These are phyloP conservation scores for Chenopodium quinoa DNA, from an alignment of 148 eudicot genomes.

Conservation along the genomic window DNA sequence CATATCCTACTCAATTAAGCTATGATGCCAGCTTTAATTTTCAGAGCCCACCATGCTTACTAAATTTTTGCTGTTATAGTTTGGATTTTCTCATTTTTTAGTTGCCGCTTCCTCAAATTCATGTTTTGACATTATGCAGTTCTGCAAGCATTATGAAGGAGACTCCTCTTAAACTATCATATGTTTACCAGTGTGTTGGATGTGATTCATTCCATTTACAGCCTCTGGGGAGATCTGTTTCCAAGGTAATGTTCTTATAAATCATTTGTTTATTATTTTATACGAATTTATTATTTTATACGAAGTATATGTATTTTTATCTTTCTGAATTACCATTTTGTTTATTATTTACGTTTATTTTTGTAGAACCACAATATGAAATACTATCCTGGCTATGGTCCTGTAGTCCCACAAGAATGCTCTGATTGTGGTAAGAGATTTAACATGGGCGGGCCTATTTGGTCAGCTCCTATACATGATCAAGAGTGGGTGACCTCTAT, in stretches of 20 bases:
- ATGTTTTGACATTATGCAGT: slow-evolving; percentile 40
- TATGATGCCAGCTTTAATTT: neutral
- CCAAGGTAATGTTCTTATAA: slow-evolving; percentile 57
- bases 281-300: too few relatives aligned
- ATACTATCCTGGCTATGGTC: slow-evolving; percentile 92
- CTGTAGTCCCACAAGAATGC: slow-evolving; percentile 87
- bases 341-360: slow-evolving; percentile 7
- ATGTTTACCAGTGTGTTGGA: slow-evolving; percentile 85
- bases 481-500: slow-evolving; percentile 89
- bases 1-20: slow-evolving; percentile 7
- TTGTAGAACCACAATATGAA: slow-evolving; percentile 62
- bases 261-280: neutral
- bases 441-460: slow-evolving; percentile 96
- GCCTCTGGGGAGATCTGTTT: slow-evolving; percentile 76
- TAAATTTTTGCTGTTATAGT: neutral
- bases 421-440: slow-evolving; percentile 81
- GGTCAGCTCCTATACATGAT: slow-evolving; percentile 99
- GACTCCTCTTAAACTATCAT: slow-evolving; percentile 93
- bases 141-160: slow-evolving; percentile 97
- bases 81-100: neutral
- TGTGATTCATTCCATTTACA: slow-evolving; percentile 99
- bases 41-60: neutral
- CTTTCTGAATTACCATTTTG: neutral
- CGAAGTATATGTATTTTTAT: neutral
- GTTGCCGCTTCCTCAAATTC: neutral